Evolutionary conservation across 2,329 filamentous ascomycete genomes (phyloP).

Genomic region (Kalaharituber pfeilii): DNA sequence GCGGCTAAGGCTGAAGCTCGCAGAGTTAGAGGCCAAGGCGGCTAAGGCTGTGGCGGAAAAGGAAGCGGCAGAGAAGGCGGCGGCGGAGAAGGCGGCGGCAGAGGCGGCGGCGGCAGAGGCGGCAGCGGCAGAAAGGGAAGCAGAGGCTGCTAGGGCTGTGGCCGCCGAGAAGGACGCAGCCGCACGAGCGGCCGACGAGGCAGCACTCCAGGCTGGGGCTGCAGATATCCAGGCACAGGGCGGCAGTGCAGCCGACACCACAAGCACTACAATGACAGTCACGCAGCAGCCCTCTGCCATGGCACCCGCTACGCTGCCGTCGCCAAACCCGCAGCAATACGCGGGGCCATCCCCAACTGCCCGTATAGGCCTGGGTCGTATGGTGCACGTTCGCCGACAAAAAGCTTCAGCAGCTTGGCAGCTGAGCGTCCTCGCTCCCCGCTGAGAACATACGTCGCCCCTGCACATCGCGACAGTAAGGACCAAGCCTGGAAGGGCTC

Average conservation of each 20-base stretch:
- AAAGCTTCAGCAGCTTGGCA: too few relatives aligned
- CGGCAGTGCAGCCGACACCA: not conserved
- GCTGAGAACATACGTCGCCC: conserved; percentile 11
- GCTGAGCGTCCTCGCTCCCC: conserved; percentile 11
- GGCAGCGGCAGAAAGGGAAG: conserved; percentile 1
- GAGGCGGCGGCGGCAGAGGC: conserved; percentile 12
- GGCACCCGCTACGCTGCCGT: too few relatives aligned
- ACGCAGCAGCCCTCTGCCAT: too few relatives aligned
- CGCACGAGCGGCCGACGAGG: not conserved
- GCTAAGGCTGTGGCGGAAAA: conserved; percentile 38
- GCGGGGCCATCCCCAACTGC: not conserved
- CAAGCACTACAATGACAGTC: too few relatives aligned
- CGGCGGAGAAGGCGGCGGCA: conserved; percentile 17
- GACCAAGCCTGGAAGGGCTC: conserved; percentile 13
- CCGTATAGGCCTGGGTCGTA: not conserved
- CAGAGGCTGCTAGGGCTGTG: conserved; percentile 6
- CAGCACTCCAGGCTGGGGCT: conserved; percentile 8
- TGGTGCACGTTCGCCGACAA: not conserved
- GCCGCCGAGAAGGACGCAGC: conserved; percentile 2
- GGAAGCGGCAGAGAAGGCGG: conserved; percentile 28
- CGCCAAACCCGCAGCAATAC: not conserved
- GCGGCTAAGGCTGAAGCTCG: conserved; percentile 54
- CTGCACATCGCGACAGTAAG: conserved; percentile 11
- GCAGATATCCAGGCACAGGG: conserved; percentile 11
- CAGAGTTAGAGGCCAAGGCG: conserved; percentile 45